Base-by-base conservation (phyloP, 352 stramenopile species). In the Globisporangium spiculum region DNA sequence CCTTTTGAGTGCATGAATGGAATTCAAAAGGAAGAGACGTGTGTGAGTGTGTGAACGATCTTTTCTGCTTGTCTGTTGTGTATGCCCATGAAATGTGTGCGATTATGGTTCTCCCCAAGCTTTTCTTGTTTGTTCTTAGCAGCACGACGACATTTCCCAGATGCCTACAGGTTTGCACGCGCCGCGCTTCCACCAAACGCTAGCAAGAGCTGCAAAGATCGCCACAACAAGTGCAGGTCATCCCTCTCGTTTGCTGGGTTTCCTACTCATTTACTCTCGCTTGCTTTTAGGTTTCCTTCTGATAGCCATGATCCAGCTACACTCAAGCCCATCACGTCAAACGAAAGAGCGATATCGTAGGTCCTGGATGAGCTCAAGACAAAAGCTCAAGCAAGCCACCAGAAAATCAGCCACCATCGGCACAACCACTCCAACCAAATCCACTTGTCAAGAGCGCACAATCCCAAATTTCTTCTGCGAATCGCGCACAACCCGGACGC, bases 1-100 rank as follows among this genome's bases (percentile, higher is more conserved):
- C 44, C 60, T 58, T 66, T 66, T 66, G 60, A 56, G 60, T 50
- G 44, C 60, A 58, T 58, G 60, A 48, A 66, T 66, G 46, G 60
- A 56, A 58, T 66, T 58, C 60, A 66, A 66, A 66, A 65, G 41
- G 60, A 66, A 55, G 46, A 58, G 38, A 65, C 34, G 38, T 18
- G 24, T 63, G 22, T 63, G 36, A 14, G 38, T 18, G 24, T 63
- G 36, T 63, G 36, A n/a, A 22, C 24, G 16, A 48, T 48, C 41
- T 48, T 48, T n/a, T 2, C 16, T 48, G 36, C 32, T 36, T 36
- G 32, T 36, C 6, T 46, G 38, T 16, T 14, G 12, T 46, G 38
- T 46, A 4, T 44, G 12, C 12, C 32, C 32, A 18, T n/a, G 16
- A 48, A 48, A 54, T 54, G 48, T 16, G 48, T 54, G 46, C 20